Base-by-base conservation (phyloP, 2,329 filamentous ascomycete genomes). In the Hortaea werneckii region DNA sequence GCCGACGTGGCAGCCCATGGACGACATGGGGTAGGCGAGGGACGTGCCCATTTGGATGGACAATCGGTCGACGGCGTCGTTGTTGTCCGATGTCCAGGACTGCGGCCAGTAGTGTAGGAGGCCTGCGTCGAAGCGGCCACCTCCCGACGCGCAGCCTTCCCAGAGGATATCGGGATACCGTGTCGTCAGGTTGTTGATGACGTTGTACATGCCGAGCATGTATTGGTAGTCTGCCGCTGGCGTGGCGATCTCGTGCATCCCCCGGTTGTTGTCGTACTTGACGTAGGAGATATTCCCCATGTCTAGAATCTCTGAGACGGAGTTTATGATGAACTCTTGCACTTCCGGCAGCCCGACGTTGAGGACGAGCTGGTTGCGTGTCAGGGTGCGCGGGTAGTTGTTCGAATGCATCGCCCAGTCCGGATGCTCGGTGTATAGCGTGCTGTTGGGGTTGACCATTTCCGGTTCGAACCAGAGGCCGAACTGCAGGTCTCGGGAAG, bases 381-480 rank as follows among this genome's bases (percentile, higher is more conserved):
- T 68, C 40, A 78, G 63, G 0, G 74, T 80, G 9, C 78, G 72
- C 1, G 74, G 67, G 54, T 83, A 76, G 0, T 67, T 59, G 4
- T 75, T 76, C 0, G 78, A 73, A 45, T 79, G 73, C 43, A 83
- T 55, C 3, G 70, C 77, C 80, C 79, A 83, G 45, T 83, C 78
- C 0, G 80, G 79, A 51, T 83, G 79, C 39, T 76, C 64, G 1
- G 70, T 60, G 57, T 83, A 83, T 1, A 83, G 66, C 2, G 67
- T 72, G 0, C 79, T 82, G 44, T 78, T 75, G 1, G 76, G 74
- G 46, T 78, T 81, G 42, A 82, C 74, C 80, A 83, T 83, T 53
- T 83, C 80, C 0, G 79, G 79, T 57, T 83, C 80, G 2, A 83
- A 70, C 80, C 80, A 83, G 3, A 83, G 68, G 11, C 80, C 80